Conservation (phyloP, 192 early-diverging fungal genomes). For the Backusella australiensis region DNA sequence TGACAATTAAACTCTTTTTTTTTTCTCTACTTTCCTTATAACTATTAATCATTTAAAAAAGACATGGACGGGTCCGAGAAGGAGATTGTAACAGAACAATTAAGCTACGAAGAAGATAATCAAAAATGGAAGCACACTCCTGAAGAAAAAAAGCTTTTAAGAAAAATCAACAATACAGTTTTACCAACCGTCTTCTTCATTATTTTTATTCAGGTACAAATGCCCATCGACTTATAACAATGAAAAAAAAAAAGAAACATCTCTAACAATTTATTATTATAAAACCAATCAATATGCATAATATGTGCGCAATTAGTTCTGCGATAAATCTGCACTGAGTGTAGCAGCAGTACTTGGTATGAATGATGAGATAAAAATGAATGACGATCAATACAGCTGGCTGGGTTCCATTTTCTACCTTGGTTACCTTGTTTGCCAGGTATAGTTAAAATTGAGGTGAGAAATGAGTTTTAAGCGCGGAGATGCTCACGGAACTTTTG, state of each 20-base stretch:
- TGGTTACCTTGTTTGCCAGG: constrained; percentile 23
- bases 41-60: not conserved
- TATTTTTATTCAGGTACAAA: constrained; percentile 8
- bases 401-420: constrained; percentile 35
- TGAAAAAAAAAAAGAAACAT: not conserved
- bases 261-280: not conserved
- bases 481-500: not conserved
- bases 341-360: constrained; percentile 19
- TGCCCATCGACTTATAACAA: not conserved
- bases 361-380: constrained; percentile 6
- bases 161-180: not conserved
- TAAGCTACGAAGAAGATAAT: not conserved
- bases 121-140: not conserved
- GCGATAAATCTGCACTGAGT: constrained; percentile 27
- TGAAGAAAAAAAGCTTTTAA: constrained; percentile 1
- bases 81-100: not conserved
- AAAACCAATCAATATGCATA: not conserved
- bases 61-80: not conserved
- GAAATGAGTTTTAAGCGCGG: not conserved
- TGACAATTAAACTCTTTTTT: not conserved
- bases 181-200: constrained; percentile 2
- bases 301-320: constrained; percentile 19
- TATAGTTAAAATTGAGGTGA: constrained; percentile 1
- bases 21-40: constrained; percentile 4
- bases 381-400: constrained; percentile 9